These are phyloP conservation scores for Solanum rostratum DNA, from an alignment of 257 asterid species.

Conservation along the genomic window DNA sequence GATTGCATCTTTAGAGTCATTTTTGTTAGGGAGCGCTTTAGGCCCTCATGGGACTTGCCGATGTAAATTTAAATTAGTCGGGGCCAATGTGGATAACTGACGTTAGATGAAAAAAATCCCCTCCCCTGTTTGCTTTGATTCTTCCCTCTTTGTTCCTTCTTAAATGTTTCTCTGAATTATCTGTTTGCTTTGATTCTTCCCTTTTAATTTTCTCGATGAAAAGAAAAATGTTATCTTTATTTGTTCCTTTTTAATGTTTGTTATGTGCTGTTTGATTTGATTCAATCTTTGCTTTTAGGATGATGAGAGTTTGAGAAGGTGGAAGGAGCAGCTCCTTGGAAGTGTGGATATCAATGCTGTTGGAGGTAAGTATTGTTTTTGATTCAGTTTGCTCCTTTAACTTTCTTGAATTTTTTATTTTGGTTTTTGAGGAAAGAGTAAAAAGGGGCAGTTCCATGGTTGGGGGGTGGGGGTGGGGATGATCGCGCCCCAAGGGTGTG, in stretches of 20 bases:
- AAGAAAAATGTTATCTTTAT: not conserved
- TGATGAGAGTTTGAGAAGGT: conserved; percentile 95
- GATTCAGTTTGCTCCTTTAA: not conserved
- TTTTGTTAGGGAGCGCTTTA: not conserved
- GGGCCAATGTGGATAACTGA: not conserved
- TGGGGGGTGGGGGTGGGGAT: not conserved
- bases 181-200: not conserved
- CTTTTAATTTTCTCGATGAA: not conserved
- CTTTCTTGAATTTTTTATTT: not conserved
- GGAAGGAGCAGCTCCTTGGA: conserved; percentile 96
- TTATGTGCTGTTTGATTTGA: not conserved
- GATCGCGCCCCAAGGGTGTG: not conserved
- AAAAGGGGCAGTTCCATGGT: not conserved
- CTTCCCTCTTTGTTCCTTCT: not conserved
- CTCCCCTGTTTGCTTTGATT: too few relatives aligned
- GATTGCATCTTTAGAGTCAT: not conserved
- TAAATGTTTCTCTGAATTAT: not conserved
- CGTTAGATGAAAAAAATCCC: too few relatives aligned
- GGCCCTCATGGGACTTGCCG: not conserved
- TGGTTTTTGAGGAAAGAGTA: not conserved
- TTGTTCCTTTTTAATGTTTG: not conserved
- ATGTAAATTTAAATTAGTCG: not conserved
- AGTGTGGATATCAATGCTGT: conserved; percentile 74
- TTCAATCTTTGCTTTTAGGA: conserved; percentile 30
- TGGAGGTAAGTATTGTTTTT: conserved; percentile 44